Base-by-base conservation (phyloP, 1,284 basidiomycete genomes). In the Trichosporon sp. region DNA sequence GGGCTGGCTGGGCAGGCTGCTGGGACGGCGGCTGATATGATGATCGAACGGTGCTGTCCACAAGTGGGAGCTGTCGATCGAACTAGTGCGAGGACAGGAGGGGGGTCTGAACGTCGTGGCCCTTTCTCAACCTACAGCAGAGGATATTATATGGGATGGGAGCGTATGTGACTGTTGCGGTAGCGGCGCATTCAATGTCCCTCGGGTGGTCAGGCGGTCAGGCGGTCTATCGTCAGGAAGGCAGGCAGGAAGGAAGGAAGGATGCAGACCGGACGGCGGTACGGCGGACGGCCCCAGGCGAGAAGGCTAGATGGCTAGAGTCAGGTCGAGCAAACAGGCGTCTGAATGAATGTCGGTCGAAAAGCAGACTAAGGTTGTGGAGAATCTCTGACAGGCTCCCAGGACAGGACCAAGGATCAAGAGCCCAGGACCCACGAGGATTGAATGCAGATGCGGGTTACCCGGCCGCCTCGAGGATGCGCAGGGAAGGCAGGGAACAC, bases 361-460 rank as follows among this genome's bases (percentile, higher is more conserved):
- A 44, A 37, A 44, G 40, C 40, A 44, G 40, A 21, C 40, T 44
- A 44, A 44, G 40, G 40, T 44, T 44, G 40, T 44, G 40, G 40
- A 44, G 40, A 44, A 44, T 44, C 40, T 44, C 40, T 44, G 40
- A 21, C 21, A 44, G 23, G 40, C 19, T 44, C 40, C 40, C 19
- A 44, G 40, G 40, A 21, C 19, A 44, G 40, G 40, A 21, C 46
- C 46, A 52, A 52, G 46, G 46, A 19, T 14, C 46, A 10, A 29
- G 46, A 52, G 46, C 25, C 36, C 40, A 52, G 46, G 46, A 52
- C 49, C 56, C 31, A 57, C 56, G 31, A 36, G 56, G 56, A 33
- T 57, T 57, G 56, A 57, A 57, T 57, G 56, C 32, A 33, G 19
- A 36, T 36, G 31, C 56, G 56, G 33, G 56, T 34, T 34, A 57